A percentile compares a stretch with the other conserved stretches of the same genome.
Conservation (phyloP, 169 alveolate species). For the Babesia caballi region DNA sequence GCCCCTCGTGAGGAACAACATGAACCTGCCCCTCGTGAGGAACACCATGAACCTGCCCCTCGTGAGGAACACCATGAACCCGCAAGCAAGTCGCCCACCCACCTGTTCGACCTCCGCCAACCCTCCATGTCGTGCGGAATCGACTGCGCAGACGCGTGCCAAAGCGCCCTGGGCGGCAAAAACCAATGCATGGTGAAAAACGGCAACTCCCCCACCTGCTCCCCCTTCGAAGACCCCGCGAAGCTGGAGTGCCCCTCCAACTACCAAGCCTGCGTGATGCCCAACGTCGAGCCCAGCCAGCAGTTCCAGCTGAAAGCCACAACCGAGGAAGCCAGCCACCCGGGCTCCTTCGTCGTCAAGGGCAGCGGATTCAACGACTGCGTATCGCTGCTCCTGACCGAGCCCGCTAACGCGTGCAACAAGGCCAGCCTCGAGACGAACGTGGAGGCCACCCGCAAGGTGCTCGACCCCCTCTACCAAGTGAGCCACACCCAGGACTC, state of each 20-base stretch:
- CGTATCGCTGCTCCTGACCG: slow-evolving; percentile 19
- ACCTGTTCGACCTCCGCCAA: not conserved
- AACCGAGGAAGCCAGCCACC: not conserved
- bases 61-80: not conserved
- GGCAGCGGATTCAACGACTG: slow-evolving; percentile 50
- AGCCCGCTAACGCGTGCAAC: not conserved
- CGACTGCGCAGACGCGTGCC: slow-evolving; percentile 45
- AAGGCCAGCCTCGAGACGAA: slow-evolving; percentile 3
- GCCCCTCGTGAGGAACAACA: not conserved
- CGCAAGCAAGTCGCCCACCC: not conserved
- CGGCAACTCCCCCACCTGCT: slow-evolving; percentile 11
- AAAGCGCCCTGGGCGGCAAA: slow-evolving; percentile 31
- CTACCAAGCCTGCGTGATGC: slow-evolving; percentile 38
- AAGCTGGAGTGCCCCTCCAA: slow-evolving; percentile 8
- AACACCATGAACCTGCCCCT: not conserved
- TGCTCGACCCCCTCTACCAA: slow-evolving; percentile 17
- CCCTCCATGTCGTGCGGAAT: slow-evolving; percentile 14
- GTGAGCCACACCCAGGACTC: not conserved
- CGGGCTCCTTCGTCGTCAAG: slow-evolving; percentile 18
- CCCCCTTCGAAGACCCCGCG: slow-evolving; percentile 15
- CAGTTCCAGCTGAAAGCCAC: slow-evolving; percentile 3
- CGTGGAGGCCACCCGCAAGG: slow-evolving; percentile 21
- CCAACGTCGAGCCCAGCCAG: slow-evolving; percentile 16
- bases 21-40: not conserved
- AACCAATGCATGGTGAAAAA: slow-evolving; percentile 34